Conservation (phyloP, 2,329 filamentous ascomycete species). For the Phialophora chinensis region DNA sequence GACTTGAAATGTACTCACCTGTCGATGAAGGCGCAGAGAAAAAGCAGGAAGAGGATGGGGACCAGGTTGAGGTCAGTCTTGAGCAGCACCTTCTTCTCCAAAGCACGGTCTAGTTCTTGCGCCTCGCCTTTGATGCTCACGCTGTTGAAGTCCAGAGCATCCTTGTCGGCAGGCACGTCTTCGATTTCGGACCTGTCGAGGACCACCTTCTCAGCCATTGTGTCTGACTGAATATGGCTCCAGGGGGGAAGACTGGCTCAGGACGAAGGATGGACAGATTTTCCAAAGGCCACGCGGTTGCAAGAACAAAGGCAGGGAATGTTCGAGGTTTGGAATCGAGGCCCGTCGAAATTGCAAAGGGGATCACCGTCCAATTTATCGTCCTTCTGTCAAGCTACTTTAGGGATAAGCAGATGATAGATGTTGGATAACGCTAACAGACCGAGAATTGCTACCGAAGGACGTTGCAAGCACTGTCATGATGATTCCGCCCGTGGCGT, state of each 20-base stretch:
- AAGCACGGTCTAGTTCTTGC: conserved; percentile 42
- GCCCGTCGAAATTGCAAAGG: not conserved
- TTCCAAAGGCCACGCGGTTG: not conserved
- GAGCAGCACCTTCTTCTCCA: conserved; percentile 54
- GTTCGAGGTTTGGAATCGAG: not conserved
- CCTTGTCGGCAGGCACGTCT: conserved; percentile 28
- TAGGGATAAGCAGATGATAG: not conserved
- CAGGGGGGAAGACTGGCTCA: not conserved
- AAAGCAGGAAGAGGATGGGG: conserved; percentile 56
- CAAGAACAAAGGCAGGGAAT: not conserved
- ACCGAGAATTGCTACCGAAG: conserved; percentile 7
- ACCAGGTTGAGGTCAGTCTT: conserved; percentile 58
- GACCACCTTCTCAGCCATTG: conserved; percentile 27
- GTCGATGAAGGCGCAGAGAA: conserved; percentile 51
- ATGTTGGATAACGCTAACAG: not conserved
- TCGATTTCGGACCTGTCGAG: conserved; percentile 30
- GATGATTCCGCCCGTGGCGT: conserved; percentile 21
- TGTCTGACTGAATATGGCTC: not conserved
- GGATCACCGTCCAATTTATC: conserved; percentile 3
- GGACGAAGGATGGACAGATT: not conserved
- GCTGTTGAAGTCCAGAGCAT: conserved; percentile 20
- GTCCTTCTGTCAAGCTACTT: not conserved
- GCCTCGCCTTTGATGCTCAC: conserved; percentile 31
- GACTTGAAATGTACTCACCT: conserved; percentile 20
- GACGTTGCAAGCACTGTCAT: not conserved